Evolutionary conservation across 768 basidiomycete species (phyloP).

Genomic region (Agrocybe pediades): DNA sequence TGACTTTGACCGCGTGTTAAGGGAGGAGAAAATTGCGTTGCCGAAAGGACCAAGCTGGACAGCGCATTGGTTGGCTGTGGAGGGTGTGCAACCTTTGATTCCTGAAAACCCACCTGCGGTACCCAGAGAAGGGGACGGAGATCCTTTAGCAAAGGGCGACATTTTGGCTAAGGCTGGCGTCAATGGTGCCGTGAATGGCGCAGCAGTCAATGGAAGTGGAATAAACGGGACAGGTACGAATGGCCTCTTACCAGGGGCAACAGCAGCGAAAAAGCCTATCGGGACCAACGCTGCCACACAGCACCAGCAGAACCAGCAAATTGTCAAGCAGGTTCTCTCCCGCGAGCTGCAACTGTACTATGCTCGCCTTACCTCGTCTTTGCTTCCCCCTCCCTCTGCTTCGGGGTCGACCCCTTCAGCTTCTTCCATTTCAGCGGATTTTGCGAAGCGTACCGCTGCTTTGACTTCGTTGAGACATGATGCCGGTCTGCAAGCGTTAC

Average conservation of each 20-base stretch:
- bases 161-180: constrained; percentile 27
- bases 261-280: constrained; percentile 30
- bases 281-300: constrained; percentile 23
- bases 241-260: constrained; percentile 20
- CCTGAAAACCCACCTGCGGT: constrained; percentile 93
- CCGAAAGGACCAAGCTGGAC: constrained; percentile 85
- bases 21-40: constrained; percentile 81
- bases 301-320: constrained; percentile 61
- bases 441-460: constrained; percentile 82
- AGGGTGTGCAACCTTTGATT: constrained; percentile 96
- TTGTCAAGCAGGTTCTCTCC: constrained; percentile 91
- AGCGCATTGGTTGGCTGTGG: constrained; percentile 98
- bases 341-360: constrained; percentile 96
- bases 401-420: background rate
- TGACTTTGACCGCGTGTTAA: constrained; percentile 89
- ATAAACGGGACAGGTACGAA: constrained; percentile 22
- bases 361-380: constrained; percentile 81
- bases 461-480: constrained; percentile 88
- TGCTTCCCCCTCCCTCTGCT: constrained; percentile 63
- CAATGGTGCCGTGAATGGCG: constrained; percentile 20
- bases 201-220: constrained; percentile 13
- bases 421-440: constrained; percentile 36
- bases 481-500: constrained; percentile 86
- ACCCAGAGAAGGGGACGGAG: constrained; percentile 49
- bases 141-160: constrained; percentile 26